phyloP scores from a whole-genome alignment of 495 filamentous ascomycete genomes.

The Gamarada debralockiae region DNA sequence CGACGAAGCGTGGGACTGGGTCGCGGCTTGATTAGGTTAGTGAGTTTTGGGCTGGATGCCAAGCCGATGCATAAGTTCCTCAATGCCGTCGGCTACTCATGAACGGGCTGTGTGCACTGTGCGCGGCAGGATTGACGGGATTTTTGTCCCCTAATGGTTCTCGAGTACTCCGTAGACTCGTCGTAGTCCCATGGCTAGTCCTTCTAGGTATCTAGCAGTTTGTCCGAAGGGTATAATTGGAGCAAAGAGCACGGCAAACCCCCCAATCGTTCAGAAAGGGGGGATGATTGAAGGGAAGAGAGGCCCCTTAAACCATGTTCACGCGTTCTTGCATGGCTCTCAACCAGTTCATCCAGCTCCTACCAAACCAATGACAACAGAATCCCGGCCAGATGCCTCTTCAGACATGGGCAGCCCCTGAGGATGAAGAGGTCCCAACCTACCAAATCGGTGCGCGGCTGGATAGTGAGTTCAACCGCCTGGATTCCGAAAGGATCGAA shows the following conservation, averaged over 20 bases:
- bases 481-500: background rate
- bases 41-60: background rate
- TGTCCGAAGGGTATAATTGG: too few relatives aligned
- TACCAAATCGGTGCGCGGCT: background rate
- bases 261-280: too few relatives aligned
- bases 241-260: too few relatives aligned
- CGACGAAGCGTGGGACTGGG: background rate
- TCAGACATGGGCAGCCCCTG: background rate
- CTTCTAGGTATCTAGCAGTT: too few relatives aligned
- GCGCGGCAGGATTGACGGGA: too few relatives aligned
- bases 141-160: too few relatives aligned
- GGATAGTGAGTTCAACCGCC: conserved; percentile 2
- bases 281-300: background rate
- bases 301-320: background rate
- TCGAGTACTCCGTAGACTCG: too few relatives aligned
- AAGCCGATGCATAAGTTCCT: too few relatives aligned
- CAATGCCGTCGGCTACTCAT: too few relatives aligned
- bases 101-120: too few relatives aligned
- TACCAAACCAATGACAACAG: background rate
- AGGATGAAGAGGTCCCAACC: background rate
- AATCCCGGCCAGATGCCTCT: conserved; percentile 2
- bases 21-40: too few relatives aligned
- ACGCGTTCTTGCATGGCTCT: background rate
- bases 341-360: background rate
- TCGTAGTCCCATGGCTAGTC: too few relatives aligned